Evolutionary conservation across 2,329 filamentous ascomycete genomes (phyloP).

Genomic region (Alternaria arborescens): DNA sequence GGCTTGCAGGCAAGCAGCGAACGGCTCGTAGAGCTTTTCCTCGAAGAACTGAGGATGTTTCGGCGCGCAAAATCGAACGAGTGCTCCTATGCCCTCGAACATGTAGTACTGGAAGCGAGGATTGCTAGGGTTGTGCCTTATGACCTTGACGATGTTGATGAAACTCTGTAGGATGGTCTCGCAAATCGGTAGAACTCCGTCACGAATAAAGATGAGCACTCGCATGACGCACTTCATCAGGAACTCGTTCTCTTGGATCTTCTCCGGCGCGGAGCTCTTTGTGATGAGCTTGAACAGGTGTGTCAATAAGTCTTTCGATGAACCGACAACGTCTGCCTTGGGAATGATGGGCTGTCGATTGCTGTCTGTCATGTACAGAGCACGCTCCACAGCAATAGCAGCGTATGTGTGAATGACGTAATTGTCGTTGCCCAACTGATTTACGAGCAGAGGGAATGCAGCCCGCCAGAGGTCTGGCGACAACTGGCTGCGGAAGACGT

Average conservation of each 20-base stretch:
- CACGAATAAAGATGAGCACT: slow-evolving; percentile 91
- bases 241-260: slow-evolving; percentile 98
- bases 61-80: slow-evolving; percentile 79
- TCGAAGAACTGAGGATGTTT: slow-evolving; percentile 78
- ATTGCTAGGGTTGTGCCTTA: slow-evolving; percentile 95
- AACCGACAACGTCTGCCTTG: slow-evolving; percentile 77
- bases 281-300: slow-evolving; percentile 93
- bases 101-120: slow-evolving; percentile 98
- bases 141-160: slow-evolving; percentile 88
- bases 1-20: slow-evolving; percentile 79
- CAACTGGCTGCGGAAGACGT: slow-evolving; percentile 94
- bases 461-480: slow-evolving; percentile 91
- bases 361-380: slow-evolving; percentile 82
- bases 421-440: slow-evolving; percentile 87
- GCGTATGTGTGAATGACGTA: slow-evolving; percentile 99
- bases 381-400: slow-evolving; percentile 93
- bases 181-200: slow-evolving; percentile 75
- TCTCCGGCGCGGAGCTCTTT: slow-evolving; percentile 82
- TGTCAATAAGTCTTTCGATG: slow-evolving; percentile 84
- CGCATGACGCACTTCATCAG: slow-evolving; percentile 99
- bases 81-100: slow-evolving; percentile 90
- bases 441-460: slow-evolving; percentile 87
- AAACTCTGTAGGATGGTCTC: slow-evolving; percentile 85
- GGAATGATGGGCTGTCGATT: slow-evolving; percentile 80
- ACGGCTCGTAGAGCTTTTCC: slow-evolving; percentile 80